Base-by-base conservation (phyloP, 176 grass and related monocot genomes). In the Alloteropsis semialata region DNA sequence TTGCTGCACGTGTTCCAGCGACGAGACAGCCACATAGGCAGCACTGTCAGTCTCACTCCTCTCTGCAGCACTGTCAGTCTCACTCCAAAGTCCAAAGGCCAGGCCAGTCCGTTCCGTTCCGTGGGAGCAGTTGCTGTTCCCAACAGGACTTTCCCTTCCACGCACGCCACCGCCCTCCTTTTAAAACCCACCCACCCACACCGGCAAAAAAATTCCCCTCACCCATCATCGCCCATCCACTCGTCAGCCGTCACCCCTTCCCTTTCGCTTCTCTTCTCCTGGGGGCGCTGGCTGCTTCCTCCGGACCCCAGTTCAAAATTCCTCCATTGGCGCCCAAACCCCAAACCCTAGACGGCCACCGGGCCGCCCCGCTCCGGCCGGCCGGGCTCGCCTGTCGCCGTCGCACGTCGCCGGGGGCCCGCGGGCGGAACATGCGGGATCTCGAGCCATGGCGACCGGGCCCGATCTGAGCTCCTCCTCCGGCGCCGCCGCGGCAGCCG, bases 361-460 rank as follows among this genome's bases (percentile, higher is more conserved):
- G 71, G 29, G 6, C 19, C 24, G 61, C 22, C 43, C 19, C 63
- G 55, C 54, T 30, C 57, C 75, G 43, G 60, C 59, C 48, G 55
- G 39, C 57, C 8, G 64, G 64, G 68, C 49, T 14, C 69, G 58
- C 39, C 58, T 21, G 57, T 19, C 37, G 22, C 37, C 69, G 48
- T 14, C 79, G 61, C 29, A 33, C 49, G 72, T 12, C 19, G 30
- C 41, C 16, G 16, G 56, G 80, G 81, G 29, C 17, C 49, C 76
- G 67, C 56, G 59, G 49, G 32, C 84, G 79, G 88, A 90, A 79
- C 88, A 90, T 90, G 88, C 79, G 79, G 88, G 79, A 79, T 74
- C 88, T 73, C 48, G 88, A 81, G 49, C 79, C 84, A 90, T 90
- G 88, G 88, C 84, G 79, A 87, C 88, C 42, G 88, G 79, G 60